Percentiles rank a stretch among this genome's conserved stretches.
These are phyloP conservation scores for Fusarium sp. DNA, from an alignment of 2,329 filamentous ascomycete species.

Conservation along the genomic window DNA sequence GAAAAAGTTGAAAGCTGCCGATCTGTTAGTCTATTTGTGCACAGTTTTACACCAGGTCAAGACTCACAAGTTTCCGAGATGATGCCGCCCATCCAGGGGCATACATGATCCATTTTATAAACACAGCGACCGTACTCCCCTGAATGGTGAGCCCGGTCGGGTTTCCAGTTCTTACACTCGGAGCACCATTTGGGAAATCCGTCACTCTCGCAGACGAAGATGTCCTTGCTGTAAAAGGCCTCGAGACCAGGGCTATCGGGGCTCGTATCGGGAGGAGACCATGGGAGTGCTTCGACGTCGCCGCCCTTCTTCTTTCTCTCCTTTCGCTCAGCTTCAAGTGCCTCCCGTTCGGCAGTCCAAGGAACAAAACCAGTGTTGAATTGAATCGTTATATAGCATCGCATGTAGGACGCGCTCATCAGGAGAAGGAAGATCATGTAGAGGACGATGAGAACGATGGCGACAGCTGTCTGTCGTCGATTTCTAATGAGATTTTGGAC, in stretches of 20 bases:
- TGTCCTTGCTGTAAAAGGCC: conserved; percentile 81
- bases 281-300: conserved; percentile 47
- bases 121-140: conserved; percentile 85
- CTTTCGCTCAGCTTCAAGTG: conserved; percentile 48
- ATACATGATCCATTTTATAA: conserved; percentile 93
- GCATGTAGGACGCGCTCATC: conserved; percentile 74
- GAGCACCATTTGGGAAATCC: conserved; percentile 90
- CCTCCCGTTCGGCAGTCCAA: conserved; percentile 56
- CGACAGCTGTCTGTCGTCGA: conserved; percentile 63
- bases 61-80: conserved; percentile 79
- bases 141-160: conserved; percentile 88
- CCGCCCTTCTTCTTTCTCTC: conserved; percentile 36
- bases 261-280: conserved; percentile 56
- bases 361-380: conserved; percentile 79
- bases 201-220: conserved; percentile 84
- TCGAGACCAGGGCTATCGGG: conserved; percentile 77
- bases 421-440: conserved; percentile 78
- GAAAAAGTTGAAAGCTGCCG: conserved; percentile 85
- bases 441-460: conserved; percentile 75
- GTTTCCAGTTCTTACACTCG: conserved; percentile 86
- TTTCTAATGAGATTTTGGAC: conserved; percentile 75
- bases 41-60: background rate
- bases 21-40: conserved; percentile 3
- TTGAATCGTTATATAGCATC: conserved; percentile 71
- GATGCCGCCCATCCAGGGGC: conserved; percentile 95